phyloP scores from a whole-genome alignment of 257 asterid genomes.

The Oldenlandia corymbosa region DNA sequence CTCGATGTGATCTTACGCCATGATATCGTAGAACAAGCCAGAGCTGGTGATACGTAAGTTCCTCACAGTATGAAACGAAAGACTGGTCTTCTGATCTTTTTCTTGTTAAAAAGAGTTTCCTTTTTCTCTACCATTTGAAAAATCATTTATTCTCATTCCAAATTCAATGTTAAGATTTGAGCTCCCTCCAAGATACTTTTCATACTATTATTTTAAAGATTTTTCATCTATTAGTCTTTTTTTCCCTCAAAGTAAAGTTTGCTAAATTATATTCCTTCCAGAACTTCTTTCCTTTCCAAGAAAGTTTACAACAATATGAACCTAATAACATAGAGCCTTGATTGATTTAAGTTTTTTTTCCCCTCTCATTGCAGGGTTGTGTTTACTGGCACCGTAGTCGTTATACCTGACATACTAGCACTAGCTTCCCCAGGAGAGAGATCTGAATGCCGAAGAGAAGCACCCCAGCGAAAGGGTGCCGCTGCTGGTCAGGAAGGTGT shows the following conservation, averaged over 20 bases:
- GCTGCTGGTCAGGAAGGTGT: slow-evolving; percentile 76
- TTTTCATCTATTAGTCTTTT: no score
- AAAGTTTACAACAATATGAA: no score
- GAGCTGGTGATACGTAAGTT: slow-evolving; percentile 95
- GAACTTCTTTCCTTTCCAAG: no score
- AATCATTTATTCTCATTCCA: no score
- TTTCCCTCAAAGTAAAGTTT: no score
- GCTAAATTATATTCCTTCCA: no score
- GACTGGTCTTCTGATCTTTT: no score
- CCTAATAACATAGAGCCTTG: no score
- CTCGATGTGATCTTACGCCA: slow-evolving; percentile 94
- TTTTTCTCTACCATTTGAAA: no score
- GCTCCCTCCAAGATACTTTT: no score
- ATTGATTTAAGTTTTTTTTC: background rate
- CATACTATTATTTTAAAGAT: background rate
- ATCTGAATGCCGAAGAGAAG: slow-evolving; percentile 77
- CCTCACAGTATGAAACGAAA: background rate
- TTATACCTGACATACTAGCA: slow-evolving; percentile 81
- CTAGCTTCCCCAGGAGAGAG: slow-evolving; percentile 96
- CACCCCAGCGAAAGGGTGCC: slow-evolving; percentile 67
- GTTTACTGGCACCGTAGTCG: slow-evolving; percentile 92
- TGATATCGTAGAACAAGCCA: slow-evolving; percentile 91
- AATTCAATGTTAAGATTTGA: no score
- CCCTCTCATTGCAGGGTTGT: slow-evolving; percentile 57
- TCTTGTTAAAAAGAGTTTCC: no score